A percentile compares a stretch with the other conserved stretches of the same genome.
Evolutionary conservation across 2,329 filamentous ascomycete species (phyloP).

Genomic region (Phialophora tarda): DNA sequence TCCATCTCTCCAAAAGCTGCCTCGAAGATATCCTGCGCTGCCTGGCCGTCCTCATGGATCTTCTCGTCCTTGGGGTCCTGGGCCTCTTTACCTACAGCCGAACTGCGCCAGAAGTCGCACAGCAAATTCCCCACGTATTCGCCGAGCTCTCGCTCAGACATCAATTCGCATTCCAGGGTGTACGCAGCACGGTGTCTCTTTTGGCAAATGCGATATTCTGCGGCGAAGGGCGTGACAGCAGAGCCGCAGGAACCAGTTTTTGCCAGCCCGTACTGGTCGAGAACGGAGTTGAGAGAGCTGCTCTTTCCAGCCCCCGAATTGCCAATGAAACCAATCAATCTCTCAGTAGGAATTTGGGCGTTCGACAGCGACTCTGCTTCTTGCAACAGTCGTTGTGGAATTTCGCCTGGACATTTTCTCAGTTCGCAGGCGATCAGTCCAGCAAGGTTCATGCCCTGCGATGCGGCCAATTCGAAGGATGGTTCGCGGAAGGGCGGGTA

Average conservation of each 20-base stretch:
- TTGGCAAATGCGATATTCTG: not conserved
- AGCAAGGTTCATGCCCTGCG: not conserved
- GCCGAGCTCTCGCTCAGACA: not conserved
- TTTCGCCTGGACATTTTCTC: not conserved
- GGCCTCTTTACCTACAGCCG: not conserved
- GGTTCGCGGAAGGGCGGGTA: not conserved
- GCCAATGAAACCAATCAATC: not conserved
- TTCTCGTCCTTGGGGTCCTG: not conserved
- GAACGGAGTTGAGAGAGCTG: not conserved
- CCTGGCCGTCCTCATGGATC: not conserved
- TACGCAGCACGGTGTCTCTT: not conserved
- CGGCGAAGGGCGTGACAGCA: not conserved
- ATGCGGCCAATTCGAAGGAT: not conserved
- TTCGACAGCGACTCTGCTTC: not conserved
- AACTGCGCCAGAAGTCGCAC: not conserved
- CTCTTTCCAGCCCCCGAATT: not conserved
- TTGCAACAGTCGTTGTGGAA: not conserved
- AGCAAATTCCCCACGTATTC: not conserved
- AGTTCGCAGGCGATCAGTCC: not conserved
- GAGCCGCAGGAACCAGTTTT: not conserved
- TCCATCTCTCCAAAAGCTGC: constrained; percentile 11
- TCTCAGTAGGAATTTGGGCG: not conserved
- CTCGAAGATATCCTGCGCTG: not conserved
- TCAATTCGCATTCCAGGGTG: not conserved
- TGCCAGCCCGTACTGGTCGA: not conserved